Evolutionary conservation across 805 yeast genomes (phyloP).

Genomic region (Candida parachauliodes): DNA sequence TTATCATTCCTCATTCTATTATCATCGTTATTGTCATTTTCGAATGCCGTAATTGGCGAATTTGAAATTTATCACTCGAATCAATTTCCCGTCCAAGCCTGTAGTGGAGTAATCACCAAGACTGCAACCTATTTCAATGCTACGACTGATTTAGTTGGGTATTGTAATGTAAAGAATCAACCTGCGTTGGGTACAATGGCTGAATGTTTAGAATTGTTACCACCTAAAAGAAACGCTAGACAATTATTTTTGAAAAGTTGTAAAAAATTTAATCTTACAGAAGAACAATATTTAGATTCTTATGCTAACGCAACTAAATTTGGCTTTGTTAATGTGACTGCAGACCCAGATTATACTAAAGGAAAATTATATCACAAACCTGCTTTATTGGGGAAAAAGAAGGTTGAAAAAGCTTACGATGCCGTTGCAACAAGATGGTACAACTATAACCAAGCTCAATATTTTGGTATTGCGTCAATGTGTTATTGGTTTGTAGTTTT

Average conservation of each 20-base stretch:
- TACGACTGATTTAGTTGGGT: constrained; percentile 18
- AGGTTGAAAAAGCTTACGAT: constrained; percentile 24
- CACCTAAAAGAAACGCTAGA: constrained; percentile 20
- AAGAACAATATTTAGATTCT: constrained; percentile 27
- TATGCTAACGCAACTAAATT: constrained; percentile 41
- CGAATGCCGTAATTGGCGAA: constrained; percentile 15
- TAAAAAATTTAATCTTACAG: constrained; percentile 22
- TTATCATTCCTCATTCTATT: constrained; percentile 1
- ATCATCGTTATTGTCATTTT: background rate
- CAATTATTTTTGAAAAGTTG: constrained; percentile 22
- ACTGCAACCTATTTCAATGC: constrained; percentile 21
- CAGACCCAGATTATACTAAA: constrained; percentile 25
- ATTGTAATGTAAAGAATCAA: constrained; percentile 31
- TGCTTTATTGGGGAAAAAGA: constrained; percentile 22
- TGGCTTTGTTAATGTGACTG: constrained; percentile 25
- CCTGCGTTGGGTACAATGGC: constrained; percentile 40
- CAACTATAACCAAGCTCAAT: constrained; percentile 37
- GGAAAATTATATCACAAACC: constrained; percentile 33
- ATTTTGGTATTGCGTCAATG: constrained; percentile 38
- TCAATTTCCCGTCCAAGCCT: constrained; percentile 24
- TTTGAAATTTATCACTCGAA: constrained; percentile 20
- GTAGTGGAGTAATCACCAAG: constrained; percentile 21
- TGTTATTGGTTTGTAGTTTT: constrained; percentile 48
- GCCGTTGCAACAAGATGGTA: constrained; percentile 26
- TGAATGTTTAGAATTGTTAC: constrained; percentile 25